phyloP scores from a whole-genome alignment of 805 yeast genomes.

The Candida krabiensis region DNA sequence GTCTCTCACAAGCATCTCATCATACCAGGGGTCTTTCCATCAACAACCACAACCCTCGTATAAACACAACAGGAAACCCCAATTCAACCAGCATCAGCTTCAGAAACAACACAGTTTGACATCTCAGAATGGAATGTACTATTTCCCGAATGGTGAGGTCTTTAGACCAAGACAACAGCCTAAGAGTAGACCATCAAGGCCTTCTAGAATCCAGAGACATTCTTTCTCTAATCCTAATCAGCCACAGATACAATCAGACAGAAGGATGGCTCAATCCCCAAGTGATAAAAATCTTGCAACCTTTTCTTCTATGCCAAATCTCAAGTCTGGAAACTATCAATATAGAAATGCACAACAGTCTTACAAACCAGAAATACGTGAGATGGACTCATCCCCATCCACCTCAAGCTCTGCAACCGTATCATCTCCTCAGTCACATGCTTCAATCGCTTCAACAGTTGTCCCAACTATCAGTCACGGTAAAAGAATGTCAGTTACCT shows the following conservation, averaged over 20 bases:
- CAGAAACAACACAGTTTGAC: conserved; percentile 9
- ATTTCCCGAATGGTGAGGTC: conserved; percentile 56
- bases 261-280: neutral
- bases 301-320: conserved; percentile 16
- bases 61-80: neutral
- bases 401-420: neutral
- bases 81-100: neutral
- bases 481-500: conserved; percentile 9
- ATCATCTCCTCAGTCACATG: conserved; percentile 5
- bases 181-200: conserved; percentile 38
- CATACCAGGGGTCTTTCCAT: conserved; percentile 4
- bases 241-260: neutral
- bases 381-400: neutral
- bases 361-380: neutral
- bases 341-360: neutral
- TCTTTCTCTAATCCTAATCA: neutral
- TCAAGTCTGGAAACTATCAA: conserved; percentile 7
- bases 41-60: conserved; percentile 3
- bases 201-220: conserved; percentile 25
- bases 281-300: neutral
- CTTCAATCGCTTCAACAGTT: conserved; percentile 4
- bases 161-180: conserved; percentile 48
- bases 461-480: conserved; percentile 1
- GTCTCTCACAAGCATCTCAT: conserved; percentile 15
- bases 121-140: conserved; percentile 22